Conservation (phyloP, 345 rosid species). For the Pseudoturritis turrita region DNA sequence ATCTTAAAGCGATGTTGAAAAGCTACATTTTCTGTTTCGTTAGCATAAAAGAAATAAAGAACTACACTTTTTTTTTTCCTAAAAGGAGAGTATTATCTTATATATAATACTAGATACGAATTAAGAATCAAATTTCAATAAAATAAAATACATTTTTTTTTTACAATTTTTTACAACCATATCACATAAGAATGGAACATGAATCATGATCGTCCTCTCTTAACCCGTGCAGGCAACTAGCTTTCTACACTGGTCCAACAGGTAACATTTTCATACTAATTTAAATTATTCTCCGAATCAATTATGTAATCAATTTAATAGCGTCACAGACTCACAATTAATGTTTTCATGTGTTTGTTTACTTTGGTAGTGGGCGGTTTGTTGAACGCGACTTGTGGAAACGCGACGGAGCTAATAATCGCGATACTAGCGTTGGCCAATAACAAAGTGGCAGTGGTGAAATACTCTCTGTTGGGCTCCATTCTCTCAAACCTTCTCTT, state of each 20-base stretch:
- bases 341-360: not conserved
- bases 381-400: constrained; percentile 92
- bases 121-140: not conserved
- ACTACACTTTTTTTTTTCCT: no score
- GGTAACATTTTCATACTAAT: constrained; percentile 38
- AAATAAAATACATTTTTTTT: not conserved
- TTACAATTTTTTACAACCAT: not conserved
- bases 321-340: not conserved
- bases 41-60: no score
- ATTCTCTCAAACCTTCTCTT: constrained; percentile 83
- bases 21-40: no score
- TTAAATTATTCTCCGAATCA: not conserved
- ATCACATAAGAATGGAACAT: not conserved
- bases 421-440: constrained; percentile 67
- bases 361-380: constrained; percentile 71
- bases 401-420: constrained; percentile 87
- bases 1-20: not conserved
- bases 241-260: constrained; percentile 83
- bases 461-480: constrained; percentile 85
- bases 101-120: not conserved
- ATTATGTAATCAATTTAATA: not conserved
- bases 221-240: constrained; percentile 60
- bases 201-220: not conserved
- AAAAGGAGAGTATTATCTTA: no score
- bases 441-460: constrained; percentile 65